Percentiles rank a stretch among this genome's conserved stretches.
These are phyloP conservation scores for Cystobasidium onofrii DNA, from an alignment of 768 basidiomycete species.

Conservation along the genomic window DNA sequence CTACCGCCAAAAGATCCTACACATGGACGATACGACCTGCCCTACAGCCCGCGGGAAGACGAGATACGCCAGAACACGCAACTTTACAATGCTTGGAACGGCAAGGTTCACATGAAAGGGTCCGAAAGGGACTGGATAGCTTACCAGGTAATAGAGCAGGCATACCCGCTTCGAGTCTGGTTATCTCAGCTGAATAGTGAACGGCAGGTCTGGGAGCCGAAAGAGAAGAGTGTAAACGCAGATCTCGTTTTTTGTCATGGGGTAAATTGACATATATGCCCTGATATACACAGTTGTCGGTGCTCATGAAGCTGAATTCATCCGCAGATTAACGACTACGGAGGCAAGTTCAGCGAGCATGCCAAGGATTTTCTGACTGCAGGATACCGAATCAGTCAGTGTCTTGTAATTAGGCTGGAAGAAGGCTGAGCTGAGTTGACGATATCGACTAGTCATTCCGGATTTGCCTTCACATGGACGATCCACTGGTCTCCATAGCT, in stretches of 20 bases:
- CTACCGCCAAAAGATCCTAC: conserved; percentile 34
- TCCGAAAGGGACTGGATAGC: conserved; percentile 31
- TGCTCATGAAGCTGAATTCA: background rate
- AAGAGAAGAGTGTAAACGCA: background rate
- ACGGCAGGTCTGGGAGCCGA: conserved; percentile 34
- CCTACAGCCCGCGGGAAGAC: conserved; percentile 27
- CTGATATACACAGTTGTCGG: background rate
- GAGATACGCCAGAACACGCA: conserved; percentile 9
- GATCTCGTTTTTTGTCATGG: conserved; percentile 40
- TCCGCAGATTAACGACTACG: conserved; percentile 19
- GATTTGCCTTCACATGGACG: conserved; percentile 40
- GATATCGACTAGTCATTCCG: conserved; percentile 17
- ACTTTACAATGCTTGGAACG: conserved; percentile 17
- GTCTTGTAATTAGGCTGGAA: too few species aligned
- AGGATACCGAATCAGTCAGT: conserved; percentile 30
- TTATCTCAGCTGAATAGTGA: background rate
- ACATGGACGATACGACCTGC: conserved; percentile 33
- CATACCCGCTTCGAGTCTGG: background rate
- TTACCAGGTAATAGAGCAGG: conserved; percentile 34
- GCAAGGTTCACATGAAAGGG: conserved; percentile 13
- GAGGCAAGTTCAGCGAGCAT: conserved; percentile 38
- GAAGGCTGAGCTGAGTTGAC: background rate
- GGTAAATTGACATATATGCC: conserved; percentile 18
- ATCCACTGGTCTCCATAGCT: conserved; percentile 38
- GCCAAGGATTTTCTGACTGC: conserved; percentile 37